Base-by-base conservation (phyloP, 768 basidiomycete species). In the Naganishia vaughanmartiniae region DNA sequence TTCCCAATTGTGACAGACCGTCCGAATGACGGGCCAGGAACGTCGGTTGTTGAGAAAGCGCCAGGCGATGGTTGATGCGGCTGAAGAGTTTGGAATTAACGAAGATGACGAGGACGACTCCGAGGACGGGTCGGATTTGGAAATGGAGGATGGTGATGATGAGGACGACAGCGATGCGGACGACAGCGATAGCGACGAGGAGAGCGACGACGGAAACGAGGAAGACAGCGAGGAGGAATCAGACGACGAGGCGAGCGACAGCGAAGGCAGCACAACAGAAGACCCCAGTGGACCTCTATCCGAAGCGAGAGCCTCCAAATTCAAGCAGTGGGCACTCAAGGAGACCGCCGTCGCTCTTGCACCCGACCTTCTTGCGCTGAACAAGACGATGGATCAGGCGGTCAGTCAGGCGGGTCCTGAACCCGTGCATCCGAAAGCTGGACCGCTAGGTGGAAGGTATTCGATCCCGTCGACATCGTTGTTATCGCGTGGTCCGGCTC, bases 301-400 rank as follows among this genome's bases (percentile, higher is more conserved):
- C 31, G 24, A 28, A 15, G 34, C 28, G 74, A 74, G 78, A 57
- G 72, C 76, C 1, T 75, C 83, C 4, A 86, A 87, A 9, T 97
- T 96, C 86, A 96, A 96, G 79, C 84, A 88, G 48, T 96, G 94
- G 94, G 94, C 93, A 0, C 77, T 88, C 72, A 86, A 89, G 67
- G 93, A 96, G 36, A 78, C 78, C 72, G 77, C 84, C 91, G 65
- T 72, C 26, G 54, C 69, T 19, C 71, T 80, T 39, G 82, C 83
- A 15, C 73, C 55, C 66, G 67, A 72, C 69, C 70, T 68, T 42
- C 65, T 67, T 28, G 72, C 60, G 39, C 70, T 54, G 54, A 57
- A 71, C 60, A 57, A 57, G 36, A 45, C 74, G n/a, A 21, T 45
- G 34, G 11, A 60, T 28, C 14, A 46, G 46, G 21, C 45, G 39